Evolutionary conservation across 225 moss, liverwort and hornwort genomes (phyloP).

Genomic region (Polytrichum commune): DNA sequence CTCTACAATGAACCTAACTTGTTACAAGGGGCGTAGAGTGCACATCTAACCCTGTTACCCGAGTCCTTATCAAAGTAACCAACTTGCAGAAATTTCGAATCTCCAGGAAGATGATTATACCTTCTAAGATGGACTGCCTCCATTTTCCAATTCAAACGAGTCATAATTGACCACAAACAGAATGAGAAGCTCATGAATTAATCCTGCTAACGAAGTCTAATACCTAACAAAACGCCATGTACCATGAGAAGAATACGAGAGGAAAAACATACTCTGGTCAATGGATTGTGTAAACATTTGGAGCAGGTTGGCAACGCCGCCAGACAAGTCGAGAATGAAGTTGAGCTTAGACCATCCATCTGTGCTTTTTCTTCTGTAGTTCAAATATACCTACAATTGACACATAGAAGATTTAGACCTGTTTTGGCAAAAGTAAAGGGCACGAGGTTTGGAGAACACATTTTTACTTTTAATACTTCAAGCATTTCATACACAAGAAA

Average conservation of each 20-base stretch:
- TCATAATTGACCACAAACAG: neutral
- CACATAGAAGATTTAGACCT: neutral
- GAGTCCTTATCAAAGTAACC: too few species aligned
- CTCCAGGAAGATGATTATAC: too few species aligned
- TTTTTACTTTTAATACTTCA: too few species aligned
- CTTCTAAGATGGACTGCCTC: too few species aligned
- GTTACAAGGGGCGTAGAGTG: too few species aligned
- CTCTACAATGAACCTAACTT: neutral
- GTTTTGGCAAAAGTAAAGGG: too few species aligned
- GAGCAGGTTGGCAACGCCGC: constrained; percentile 63
- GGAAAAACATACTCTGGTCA: constrained; percentile 70
- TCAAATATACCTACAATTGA: constrained; percentile 70
- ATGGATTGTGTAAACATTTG: constrained; percentile 89
- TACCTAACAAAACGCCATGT: neutral
- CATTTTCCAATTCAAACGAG: neutral
- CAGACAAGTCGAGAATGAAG: constrained; percentile 85
- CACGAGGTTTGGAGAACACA: too few species aligned
- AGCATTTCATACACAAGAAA: too few species aligned
- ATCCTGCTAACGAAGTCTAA: neutral
- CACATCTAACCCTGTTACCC: too few species aligned
- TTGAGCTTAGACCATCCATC: constrained; percentile 84
- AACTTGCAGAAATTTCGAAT: too few species aligned
- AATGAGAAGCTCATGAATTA: neutral
- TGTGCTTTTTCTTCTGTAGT: constrained; percentile 82
- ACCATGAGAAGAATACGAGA: neutral